Conservation (phyloP, 2,329 filamentous ascomycete genomes). For the Pseudopithomyces chartarum region DNA sequence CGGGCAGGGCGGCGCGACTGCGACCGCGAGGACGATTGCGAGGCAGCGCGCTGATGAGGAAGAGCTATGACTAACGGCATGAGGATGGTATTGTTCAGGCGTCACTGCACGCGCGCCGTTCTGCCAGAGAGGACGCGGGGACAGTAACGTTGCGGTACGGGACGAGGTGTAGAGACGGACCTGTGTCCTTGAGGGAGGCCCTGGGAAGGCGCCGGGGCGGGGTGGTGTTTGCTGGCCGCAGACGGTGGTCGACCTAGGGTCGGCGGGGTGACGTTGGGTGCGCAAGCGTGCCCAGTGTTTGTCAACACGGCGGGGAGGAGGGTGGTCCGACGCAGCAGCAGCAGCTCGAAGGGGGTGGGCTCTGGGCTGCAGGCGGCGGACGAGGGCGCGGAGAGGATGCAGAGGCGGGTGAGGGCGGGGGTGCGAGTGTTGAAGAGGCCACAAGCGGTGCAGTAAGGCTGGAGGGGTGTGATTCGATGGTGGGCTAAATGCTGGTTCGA, state of each 20-base stretch:
- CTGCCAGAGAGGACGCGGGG: constrained; percentile 47
- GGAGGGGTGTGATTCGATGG: constrained; percentile 26
- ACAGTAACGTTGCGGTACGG: constrained; percentile 30
- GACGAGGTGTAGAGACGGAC: constrained; percentile 25
- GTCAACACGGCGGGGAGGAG: constrained; percentile 10
- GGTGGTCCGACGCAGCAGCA: constrained; percentile 3
- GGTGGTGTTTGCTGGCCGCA: constrained; percentile 7
- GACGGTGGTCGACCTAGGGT: neutral
- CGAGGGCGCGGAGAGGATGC: constrained; percentile 1
- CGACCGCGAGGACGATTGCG: constrained; percentile 28
- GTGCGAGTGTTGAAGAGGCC: constrained; percentile 2
- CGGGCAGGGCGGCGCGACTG: constrained; percentile 36
- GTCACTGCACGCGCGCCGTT: constrained; percentile 43
- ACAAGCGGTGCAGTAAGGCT: constrained; percentile 19
- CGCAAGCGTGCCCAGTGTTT: constrained; percentile 6
- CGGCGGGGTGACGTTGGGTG: neutral
- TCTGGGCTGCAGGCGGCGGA: constrained; percentile 4
- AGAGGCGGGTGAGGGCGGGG: constrained; percentile 5
- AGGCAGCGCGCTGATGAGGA: constrained; percentile 36
- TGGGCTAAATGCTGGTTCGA: constrained; percentile 21
- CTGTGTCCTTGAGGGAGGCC: constrained; percentile 23
- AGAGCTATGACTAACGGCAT: constrained; percentile 51
- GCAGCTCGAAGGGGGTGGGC: neutral
- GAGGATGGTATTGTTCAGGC: constrained; percentile 38
- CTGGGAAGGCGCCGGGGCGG: constrained; percentile 13